Percentiles rank a stretch among this genome's conserved stretches.
Evolutionary conservation across 129 eudicot species (phyloP).

Genomic region (Flaveria sonorensis): DNA sequence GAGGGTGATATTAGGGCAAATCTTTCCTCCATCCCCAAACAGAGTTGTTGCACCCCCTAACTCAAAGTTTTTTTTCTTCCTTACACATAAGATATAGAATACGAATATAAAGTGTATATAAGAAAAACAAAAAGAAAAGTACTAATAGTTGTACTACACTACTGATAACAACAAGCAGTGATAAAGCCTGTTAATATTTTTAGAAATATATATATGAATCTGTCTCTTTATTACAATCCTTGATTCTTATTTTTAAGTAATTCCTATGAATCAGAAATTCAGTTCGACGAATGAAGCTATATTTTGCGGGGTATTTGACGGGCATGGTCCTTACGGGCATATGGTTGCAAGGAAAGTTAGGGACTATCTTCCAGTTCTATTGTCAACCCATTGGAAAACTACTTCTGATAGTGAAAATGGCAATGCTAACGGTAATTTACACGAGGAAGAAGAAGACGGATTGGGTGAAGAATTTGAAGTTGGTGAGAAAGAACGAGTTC

Average conservation of each 20-base stretch:
- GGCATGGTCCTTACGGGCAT: conserved; percentile 97
- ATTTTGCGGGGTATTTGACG: conserved; percentile 97
- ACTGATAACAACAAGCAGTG: too few relatives aligned
- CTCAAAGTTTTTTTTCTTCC: too few relatives aligned
- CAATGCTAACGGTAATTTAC: conserved; percentile 39
- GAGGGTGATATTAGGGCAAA: too few relatives aligned
- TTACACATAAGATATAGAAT: too few relatives aligned
- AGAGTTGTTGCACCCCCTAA: too few relatives aligned
- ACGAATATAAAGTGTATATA: too few relatives aligned
- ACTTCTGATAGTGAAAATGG: conserved; percentile 40
- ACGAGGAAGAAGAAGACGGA: conserved; percentile 57
- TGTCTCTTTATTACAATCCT: neutral
- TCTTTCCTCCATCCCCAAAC: too few relatives aligned
- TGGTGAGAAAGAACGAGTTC: conserved; percentile 55
- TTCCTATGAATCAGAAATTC: conserved; percentile 70
- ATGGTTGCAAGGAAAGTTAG: conserved; percentile 93
- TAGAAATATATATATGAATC: too few relatives aligned
- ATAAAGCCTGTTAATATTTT: too few relatives aligned
- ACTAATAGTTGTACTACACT: too few relatives aligned
- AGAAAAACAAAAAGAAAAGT: too few relatives aligned
- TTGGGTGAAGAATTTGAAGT: conserved; percentile 55
- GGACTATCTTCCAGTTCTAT: conserved; percentile 69
- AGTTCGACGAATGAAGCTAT: conserved; percentile 58
- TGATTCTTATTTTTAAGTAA: neutral
- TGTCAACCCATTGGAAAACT: conserved; percentile 63